Evolutionary conservation across 176 grass and related monocot species (phyloP), one percentile per base, ranked within the genome.

Genomic region (Triticum dicoccoides): DNA sequence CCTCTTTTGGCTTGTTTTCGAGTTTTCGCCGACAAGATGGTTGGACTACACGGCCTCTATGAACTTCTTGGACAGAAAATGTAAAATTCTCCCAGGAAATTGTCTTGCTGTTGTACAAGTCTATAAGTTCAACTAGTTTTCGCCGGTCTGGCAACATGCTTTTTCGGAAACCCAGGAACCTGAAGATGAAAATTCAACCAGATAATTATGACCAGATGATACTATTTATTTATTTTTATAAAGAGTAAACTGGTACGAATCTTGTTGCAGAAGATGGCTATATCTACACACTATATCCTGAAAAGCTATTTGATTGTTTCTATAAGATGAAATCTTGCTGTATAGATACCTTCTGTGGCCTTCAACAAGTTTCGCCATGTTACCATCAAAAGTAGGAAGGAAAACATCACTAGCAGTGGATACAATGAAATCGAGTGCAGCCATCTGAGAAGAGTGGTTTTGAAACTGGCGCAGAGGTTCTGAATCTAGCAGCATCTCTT

Each of bases 401-500:
- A 95, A 95, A 80, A 95, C 88, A 87, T 92, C 90, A 91, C 96
- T 98, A 13, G 89, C 93, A 45, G 94, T 85, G 21, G 96, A 98
- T 67, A 98, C 91, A 81, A 98, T 98, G 81, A 93, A 98, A 89
- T 98, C 96, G 4, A 98, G 92, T 34, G 96, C 93, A 73, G 96
- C 96, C 96, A 98, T 98, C 87, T 98, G 96, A 61, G 96, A 98
- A 62, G 96, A 98, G 44, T 98, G 96, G 78, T 95, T 95, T 84
- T 91, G 91, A 77, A 98, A 98, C 74, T 95, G 93, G 41, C 51
- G 88, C 37, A 98, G 77, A 77, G 82, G 84, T 82, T 89, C 86
- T 23, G 77, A 77, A 20, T 91, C 89, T 62, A 98, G 84, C 77
- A 98, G 84, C 90, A 91, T 95, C 86, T 98, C 96, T 76, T 98